These are phyloP conservation scores for Heliamphora pulchella DNA, from an alignment of 179 eudicot species.

Conservation along the genomic window DNA sequence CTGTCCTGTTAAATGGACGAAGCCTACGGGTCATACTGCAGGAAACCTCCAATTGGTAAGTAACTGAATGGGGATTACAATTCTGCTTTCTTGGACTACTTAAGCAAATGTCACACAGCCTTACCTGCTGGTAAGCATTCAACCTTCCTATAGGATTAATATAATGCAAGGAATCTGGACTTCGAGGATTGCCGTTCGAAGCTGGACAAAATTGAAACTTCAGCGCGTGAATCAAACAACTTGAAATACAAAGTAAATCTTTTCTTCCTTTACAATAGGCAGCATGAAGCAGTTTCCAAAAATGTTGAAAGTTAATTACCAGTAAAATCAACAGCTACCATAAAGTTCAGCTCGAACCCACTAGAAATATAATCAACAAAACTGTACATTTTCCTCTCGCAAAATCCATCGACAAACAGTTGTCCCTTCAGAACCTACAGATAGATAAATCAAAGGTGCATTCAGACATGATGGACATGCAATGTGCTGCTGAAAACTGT, in stretches of 20 bases:
- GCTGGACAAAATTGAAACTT: conserved; percentile 30
- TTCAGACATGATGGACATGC: not conserved
- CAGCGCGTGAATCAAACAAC: not conserved
- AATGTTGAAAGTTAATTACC: conserved; percentile 33
- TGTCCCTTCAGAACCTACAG: conserved; percentile 69
- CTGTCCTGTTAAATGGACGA: no score
- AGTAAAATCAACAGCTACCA: conserved; percentile 97
- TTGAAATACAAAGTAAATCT: not conserved
- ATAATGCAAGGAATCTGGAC: conserved; percentile 64
- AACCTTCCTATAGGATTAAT: conserved; percentile 68
- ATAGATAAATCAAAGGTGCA: not conserved
- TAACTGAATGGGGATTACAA: no score
- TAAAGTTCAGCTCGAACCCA: conserved; percentile 73
- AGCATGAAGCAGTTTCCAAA: not conserved
- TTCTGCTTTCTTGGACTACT: no score
- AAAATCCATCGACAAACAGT: conserved; percentile 58
- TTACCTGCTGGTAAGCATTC: conserved; percentile 85
- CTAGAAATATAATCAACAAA: conserved; percentile 80
- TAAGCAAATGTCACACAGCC: not conserved
- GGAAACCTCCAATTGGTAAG: no score
- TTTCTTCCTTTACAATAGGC: not conserved
- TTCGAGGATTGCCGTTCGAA: conserved; percentile 75
- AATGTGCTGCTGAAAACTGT: not conserved
- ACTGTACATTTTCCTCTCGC: conserved; percentile 51
- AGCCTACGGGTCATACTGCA: no score